A percentile compares a stretch with the other conserved stretches of the same genome.
Evolutionary conservation across 345 rosid genomes (phyloP).

Genomic region (Populus deltoides): DNA sequence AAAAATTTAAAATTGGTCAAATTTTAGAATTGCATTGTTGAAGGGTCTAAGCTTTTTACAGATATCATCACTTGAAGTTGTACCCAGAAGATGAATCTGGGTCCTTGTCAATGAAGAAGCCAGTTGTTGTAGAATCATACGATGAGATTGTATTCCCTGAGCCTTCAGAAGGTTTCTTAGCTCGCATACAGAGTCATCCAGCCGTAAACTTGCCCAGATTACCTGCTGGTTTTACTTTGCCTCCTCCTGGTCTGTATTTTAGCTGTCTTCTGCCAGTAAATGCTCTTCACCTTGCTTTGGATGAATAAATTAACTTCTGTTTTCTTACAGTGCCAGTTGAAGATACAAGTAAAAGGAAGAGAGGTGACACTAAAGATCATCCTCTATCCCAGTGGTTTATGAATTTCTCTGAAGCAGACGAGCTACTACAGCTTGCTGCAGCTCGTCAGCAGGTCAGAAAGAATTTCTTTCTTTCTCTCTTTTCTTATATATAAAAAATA

Average conservation of each 20-base stretch:
- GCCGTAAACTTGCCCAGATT: slow-evolving; percentile 29
- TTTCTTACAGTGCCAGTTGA: slow-evolving; percentile 22
- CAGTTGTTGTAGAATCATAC: slow-evolving; percentile 33
- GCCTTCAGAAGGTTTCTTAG: slow-evolving; percentile 32
- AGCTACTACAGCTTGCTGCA: slow-evolving; percentile 34
- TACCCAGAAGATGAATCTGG: slow-evolving; percentile 33
- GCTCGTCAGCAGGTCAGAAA: slow-evolving; percentile 34
- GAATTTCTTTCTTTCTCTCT: neutral
- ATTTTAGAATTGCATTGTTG: neutral
- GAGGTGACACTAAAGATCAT: slow-evolving; percentile 34
- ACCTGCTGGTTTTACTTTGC: slow-evolving; percentile 33
- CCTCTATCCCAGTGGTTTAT: slow-evolving; percentile 26
- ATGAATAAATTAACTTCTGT: neutral
- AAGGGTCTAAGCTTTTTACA: neutral
- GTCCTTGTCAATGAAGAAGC: slow-evolving; percentile 30
- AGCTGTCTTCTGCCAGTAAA: neutral
- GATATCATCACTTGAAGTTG: slow-evolving; percentile 33
- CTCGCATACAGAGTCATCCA: slow-evolving; percentile 32
- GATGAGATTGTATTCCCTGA: slow-evolving; percentile 36
- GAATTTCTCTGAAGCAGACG: slow-evolving; percentile 37
- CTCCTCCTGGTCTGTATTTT: slow-evolving; percentile 17
- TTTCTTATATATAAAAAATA: neutral
- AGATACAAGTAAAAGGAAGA: slow-evolving; percentile 26
- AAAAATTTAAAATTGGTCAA: neutral
- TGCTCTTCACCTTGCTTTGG: slow-evolving; percentile 12